Evolutionary conservation across 306 rosid genomes (phyloP), one percentile per base, ranked within the genome.

Genomic region (Senna tora): DNA sequence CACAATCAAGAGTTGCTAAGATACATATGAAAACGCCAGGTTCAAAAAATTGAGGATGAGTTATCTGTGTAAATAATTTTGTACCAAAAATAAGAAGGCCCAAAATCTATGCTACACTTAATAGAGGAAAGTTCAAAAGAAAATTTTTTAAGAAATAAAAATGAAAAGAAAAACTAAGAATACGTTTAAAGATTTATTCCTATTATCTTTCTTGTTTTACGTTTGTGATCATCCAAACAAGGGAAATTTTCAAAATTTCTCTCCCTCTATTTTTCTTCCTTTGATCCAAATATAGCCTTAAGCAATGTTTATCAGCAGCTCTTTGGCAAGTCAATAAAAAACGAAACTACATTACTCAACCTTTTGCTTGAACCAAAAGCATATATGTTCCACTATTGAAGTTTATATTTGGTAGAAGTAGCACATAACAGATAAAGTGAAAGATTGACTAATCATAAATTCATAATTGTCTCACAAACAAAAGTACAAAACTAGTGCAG

Each of bases 1-100:
- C 72, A 86, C 77, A 71, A 76, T 69, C 72, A 76, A 57, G 16
- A 60, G 73, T 61, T 43, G 74, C 25, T 73, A 81, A 77, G 76
- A 56, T 58, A 32, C 60, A 55, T n/a, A n/a, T 49, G 33, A 76
- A 79, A 42, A 30, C 57, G 61, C 22, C 67, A 65, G 36, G 41
- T 21, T 53, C 12, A 13, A 19, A 54, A 64, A 73, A 68, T 25
- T 33, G n/a, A 59, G 50, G 43, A 52, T 34, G 42, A 49, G 30
- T 12, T 36, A 60, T 72, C 69, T 22, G 52, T 58, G 69, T 20
- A 28, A 49, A 50, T 38, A 49, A 38, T n/a, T 62, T 41, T 78
- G 55, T 68, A 39, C 65, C 39, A 77, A 69, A 73, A 21, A 20
- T 32, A 73, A 67, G 61, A 39, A 13, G 46, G 4, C 54, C 46